phyloP scores from a whole-genome alignment of 23 red algal species.

The Gracilaria caudata region DNA sequence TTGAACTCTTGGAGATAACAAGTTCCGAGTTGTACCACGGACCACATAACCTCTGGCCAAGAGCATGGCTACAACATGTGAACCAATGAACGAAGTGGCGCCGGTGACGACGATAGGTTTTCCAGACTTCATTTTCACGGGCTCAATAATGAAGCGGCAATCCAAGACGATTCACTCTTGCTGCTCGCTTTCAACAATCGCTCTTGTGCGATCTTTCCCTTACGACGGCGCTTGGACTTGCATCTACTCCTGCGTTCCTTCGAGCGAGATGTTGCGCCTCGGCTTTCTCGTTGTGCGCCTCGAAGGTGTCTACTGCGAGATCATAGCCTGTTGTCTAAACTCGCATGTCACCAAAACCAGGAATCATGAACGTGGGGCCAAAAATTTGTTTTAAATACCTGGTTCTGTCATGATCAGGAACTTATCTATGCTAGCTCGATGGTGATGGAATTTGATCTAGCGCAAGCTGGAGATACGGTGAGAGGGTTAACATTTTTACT shows the following conservation, averaged over 20 bases:
- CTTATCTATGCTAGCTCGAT: too few relatives aligned
- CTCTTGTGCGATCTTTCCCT: too few relatives aligned
- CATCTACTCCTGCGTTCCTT: too few relatives aligned
- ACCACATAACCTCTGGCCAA: slow-evolving; percentile 28
- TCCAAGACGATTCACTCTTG: background rate
- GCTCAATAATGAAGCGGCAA: background rate
- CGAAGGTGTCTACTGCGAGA: too few relatives aligned
- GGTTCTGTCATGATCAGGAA: too few relatives aligned
- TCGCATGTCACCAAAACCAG: background rate
- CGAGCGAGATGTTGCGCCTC: too few relatives aligned
- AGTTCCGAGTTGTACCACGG: slow-evolving; percentile 28
- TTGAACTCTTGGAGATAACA: slow-evolving; percentile 5
- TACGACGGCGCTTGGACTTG: too few relatives aligned
- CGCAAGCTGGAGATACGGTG: too few relatives aligned
- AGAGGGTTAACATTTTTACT: too few relatives aligned
- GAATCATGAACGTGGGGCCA: background rate
- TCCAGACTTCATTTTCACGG: slow-evolving; percentile 9
- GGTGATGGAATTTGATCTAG: too few relatives aligned
- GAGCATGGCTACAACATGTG: slow-evolving; percentile 16
- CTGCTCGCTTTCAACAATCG: background rate
- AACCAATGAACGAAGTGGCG: slow-evolving; percentile 30
- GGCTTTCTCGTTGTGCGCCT: too few relatives aligned
- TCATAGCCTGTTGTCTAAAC: background rate
- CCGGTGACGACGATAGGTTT: slow-evolving; percentile 33
- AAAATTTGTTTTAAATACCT: background rate